These are phyloP conservation scores for Cordyceps militaris DNA, from an alignment of 2,329 filamentous ascomycete species.

Conservation along the genomic window DNA sequence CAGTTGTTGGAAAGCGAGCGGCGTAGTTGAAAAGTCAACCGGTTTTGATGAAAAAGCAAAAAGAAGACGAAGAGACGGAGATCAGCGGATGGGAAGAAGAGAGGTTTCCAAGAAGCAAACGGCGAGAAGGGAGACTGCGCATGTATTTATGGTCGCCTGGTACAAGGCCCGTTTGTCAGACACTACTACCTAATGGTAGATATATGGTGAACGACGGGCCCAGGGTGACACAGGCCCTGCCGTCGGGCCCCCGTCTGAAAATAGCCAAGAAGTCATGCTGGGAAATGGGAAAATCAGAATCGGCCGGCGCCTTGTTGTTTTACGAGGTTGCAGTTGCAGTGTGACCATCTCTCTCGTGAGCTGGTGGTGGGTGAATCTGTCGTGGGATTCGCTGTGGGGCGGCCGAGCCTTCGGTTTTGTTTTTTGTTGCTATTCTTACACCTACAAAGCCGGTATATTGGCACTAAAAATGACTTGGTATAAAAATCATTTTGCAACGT, in stretches of 20 bases:
- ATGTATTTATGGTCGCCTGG: background rate
- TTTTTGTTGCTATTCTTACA: background rate
- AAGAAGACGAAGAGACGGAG: background rate
- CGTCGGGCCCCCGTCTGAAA: background rate
- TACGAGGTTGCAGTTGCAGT: conserved; percentile 10
- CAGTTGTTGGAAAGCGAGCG: background rate
- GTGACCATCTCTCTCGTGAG: background rate
- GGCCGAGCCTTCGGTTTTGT: background rate
- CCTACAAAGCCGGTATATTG: background rate
- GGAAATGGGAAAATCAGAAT: background rate
- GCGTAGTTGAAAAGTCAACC: background rate
- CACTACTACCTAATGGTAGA: too few relatives aligned
- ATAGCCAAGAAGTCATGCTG: background rate
- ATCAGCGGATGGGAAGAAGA: background rate
- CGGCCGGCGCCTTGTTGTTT: conserved; percentile 3
- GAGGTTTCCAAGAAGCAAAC: background rate
- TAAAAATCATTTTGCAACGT: background rate
- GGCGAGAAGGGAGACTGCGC: background rate
- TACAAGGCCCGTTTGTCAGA: background rate
- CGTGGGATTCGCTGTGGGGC: background rate
- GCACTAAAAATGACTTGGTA: too few relatives aligned
- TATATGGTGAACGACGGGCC: too few relatives aligned
- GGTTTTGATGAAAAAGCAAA: background rate
- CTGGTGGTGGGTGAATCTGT: background rate
- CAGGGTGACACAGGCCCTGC: too few relatives aligned